A percentile compares a stretch with the other conserved stretches of the same genome.
Evolutionary conservation across 768 basidiomycete species (phyloP).

Genomic region (Amanita thiersii): DNA sequence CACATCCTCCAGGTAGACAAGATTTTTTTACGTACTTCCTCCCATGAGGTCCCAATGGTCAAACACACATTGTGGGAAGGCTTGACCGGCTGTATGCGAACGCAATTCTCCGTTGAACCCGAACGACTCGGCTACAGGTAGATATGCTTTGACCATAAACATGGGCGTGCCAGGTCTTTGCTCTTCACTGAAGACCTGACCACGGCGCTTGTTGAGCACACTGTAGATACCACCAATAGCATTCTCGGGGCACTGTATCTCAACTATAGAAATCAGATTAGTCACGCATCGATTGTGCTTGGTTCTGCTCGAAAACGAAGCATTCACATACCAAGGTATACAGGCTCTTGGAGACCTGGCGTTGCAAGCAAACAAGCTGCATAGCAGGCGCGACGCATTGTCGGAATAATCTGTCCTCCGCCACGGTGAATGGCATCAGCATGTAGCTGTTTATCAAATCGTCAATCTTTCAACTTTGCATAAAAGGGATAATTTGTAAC

Average conservation of each 20-base stretch:
- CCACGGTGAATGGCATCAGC: slow-evolving; percentile 99
- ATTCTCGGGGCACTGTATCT: slow-evolving; percentile 96
- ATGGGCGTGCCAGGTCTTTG: slow-evolving; percentile 96
- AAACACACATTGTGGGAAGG: slow-evolving; percentile 94
- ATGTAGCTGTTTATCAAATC: slow-evolving; percentile 58
- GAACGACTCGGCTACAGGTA: slow-evolving; percentile 88
- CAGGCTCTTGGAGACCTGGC: slow-evolving; percentile 90
- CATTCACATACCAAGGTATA: slow-evolving; percentile 70
- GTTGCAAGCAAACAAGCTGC: slow-evolving; percentile 90
- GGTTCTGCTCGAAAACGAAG: too few relatives aligned
- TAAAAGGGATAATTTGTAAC: slow-evolving; percentile 17
- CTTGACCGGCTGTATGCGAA: slow-evolving; percentile 88
- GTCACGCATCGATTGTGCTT: too few relatives aligned
- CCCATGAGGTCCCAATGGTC: slow-evolving; percentile 89
- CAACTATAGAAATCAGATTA: slow-evolving; percentile 55
- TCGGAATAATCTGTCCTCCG: slow-evolving; percentile 97
- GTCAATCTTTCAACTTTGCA: slow-evolving; percentile 3
- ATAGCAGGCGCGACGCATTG: slow-evolving; percentile 92
- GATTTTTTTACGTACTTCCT: slow-evolving; percentile 49
- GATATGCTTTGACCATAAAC: slow-evolving; percentile 98
- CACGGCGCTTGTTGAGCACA: slow-evolving; percentile 91
- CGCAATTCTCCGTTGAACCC: slow-evolving; percentile 98
- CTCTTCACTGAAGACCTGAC: slow-evolving; percentile 97
- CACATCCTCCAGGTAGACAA: not conserved
- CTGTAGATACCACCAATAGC: slow-evolving; percentile 98